A percentile compares a stretch with the other conserved stretches of the same genome.
These are phyloP conservation scores for Phytophthora cryptogea DNA, from an alignment of 352 stramenopile species.

Conservation along the genomic window DNA sequence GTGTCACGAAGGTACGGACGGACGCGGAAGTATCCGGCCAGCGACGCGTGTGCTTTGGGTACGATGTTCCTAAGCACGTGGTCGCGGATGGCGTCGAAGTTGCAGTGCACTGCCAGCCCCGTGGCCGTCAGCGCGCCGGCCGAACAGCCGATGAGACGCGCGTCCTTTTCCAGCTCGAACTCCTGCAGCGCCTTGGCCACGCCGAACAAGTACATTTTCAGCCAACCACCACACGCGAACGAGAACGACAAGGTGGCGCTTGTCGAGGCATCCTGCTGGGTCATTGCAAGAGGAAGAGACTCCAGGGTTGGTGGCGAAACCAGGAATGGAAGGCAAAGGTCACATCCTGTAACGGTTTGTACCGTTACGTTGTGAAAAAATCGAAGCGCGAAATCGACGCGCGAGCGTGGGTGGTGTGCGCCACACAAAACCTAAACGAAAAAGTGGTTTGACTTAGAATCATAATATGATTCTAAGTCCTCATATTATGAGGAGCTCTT, in stretches of 20 bases:
- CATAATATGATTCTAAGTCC: no score
- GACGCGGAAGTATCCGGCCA: slow-evolving; percentile 66
- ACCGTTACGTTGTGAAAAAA: neutral
- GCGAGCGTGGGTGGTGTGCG: slow-evolving; percentile 2
- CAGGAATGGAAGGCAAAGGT: neutral
- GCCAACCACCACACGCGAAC: slow-evolving; percentile 86
- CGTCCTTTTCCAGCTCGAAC: slow-evolving; percentile 58
- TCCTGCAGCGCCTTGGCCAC: slow-evolving; percentile 86
- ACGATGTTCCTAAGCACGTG: slow-evolving; percentile 64
- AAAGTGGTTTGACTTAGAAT: neutral
- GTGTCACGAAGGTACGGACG: slow-evolving; percentile 68
- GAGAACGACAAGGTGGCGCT: slow-evolving; percentile 63
- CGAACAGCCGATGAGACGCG: slow-evolving; percentile 79
- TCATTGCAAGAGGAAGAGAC: slow-evolving; percentile 24
- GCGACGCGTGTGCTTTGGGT: slow-evolving; percentile 52
- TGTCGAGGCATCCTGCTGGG: slow-evolving; percentile 35
- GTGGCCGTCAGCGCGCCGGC: slow-evolving; percentile 75
- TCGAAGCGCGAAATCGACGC: slow-evolving; percentile 11
- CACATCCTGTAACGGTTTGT: neutral
- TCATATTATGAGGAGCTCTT: no score
- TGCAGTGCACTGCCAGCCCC: slow-evolving; percentile 66
- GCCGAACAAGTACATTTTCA: slow-evolving; percentile 91
- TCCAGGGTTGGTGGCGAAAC: neutral
- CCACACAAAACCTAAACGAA: no score
- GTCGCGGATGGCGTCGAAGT: slow-evolving; percentile 76